Evolutionary conservation across 306 rosid genomes (phyloP), one percentile per base, ranked within the genome.

Genomic region (Pyrus bretschneideri): DNA sequence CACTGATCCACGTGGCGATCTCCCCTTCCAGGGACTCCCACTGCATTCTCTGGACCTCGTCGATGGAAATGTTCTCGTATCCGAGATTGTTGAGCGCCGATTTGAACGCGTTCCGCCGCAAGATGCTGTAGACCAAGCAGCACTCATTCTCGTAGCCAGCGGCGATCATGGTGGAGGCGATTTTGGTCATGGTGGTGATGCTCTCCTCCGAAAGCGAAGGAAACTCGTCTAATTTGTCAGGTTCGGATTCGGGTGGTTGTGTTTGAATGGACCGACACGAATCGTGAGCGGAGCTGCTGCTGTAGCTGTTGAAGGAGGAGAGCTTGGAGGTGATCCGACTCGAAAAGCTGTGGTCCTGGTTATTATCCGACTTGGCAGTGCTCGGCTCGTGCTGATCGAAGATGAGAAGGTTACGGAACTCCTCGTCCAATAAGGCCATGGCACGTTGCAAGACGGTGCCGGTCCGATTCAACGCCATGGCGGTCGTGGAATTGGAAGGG

Each of bases 71-170:
- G 22, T 12, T 76, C 4, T 69, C 79, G 45, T 83, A 82, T 4
- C 97, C 93, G 2, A 89, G 65, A 18, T 79, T 74, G 44, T 69
- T 81, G 25, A 93, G 30, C 0, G 63, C 77, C 2, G 61, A 46
- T 76, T 79, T 84, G 79, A 93, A 93, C 2, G 92, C 83, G 33
- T 4, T 82, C 30, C 87, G 84, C 78, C 97, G 66, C 7, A 78
- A 85, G 45, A 70, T 35, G 62, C 78, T 68, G 74, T 85, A 88
- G 17, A 82, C 62, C 88, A 91, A 75, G 82, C 71, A 77, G 22
- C 95, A 93, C 68, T 93, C 98, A 21, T 73, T 74, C 9, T 86
- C 84, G 81, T 93, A 93, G 0, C 91, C 90, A 0, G 87, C 83
- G 0, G n/a, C 4, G 63, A 93, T 79, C 98, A 93, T 93, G 29